Evolutionary conservation across 371 early-diverging fungal genomes (phyloP).

Genomic region (Chytridium lagenaria): DNA sequence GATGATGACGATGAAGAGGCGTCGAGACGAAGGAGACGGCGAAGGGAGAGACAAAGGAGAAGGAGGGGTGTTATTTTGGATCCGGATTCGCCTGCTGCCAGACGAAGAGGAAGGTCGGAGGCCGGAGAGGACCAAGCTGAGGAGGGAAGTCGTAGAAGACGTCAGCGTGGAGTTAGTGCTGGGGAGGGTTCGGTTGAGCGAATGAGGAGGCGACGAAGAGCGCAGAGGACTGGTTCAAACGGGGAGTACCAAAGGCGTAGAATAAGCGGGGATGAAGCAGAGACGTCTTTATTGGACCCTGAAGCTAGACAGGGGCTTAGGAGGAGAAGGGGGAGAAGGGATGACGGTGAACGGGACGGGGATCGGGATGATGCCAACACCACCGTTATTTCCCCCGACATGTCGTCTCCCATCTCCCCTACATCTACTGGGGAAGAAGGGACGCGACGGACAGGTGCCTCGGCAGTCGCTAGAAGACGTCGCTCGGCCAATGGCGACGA

Average conservation of each 20-base stretch:
- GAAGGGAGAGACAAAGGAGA: not conserved
- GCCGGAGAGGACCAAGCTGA: not conserved
- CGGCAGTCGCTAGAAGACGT: not conserved
- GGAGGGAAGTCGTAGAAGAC: not conserved
- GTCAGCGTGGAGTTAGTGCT: not conserved
- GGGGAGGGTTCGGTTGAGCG: too few relatives aligned
- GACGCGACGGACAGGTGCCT: not conserved
- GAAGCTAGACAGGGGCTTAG: too few relatives aligned
- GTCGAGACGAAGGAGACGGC: not conserved
- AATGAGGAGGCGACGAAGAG: too few relatives aligned
- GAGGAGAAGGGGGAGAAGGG: too few relatives aligned
- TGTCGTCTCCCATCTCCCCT: not conserved
- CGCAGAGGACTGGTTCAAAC: too few relatives aligned
- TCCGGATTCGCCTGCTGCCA: not conserved
- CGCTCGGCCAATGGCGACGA: too few relatives aligned
- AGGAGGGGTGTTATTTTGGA: not conserved
- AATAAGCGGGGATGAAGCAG: too few relatives aligned
- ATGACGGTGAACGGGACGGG: too few relatives aligned
- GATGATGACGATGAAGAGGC: conserved; percentile 6
- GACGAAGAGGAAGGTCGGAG: not conserved
- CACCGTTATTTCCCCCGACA: not conserved
- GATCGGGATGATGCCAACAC: not conserved
- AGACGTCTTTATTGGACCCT: too few relatives aligned
- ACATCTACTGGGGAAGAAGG: not conserved
- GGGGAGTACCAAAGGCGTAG: too few relatives aligned